phyloP scores from a whole-genome alignment of 2,329 filamentous ascomycete genomes.

The Aspergillus proliferans region DNA sequence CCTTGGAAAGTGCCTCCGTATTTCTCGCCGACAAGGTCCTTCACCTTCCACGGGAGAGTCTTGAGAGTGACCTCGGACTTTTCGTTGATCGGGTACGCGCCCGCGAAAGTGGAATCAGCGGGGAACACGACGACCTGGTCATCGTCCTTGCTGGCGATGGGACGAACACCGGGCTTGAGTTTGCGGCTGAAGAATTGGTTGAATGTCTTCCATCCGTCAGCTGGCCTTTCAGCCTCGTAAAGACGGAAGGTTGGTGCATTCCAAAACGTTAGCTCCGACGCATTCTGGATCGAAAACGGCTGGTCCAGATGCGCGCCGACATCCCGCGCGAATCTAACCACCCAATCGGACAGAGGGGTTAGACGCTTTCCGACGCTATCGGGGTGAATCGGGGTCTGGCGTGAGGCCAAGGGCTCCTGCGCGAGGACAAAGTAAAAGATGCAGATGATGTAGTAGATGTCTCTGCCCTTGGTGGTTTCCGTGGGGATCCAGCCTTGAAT shows the following conservation, averaged over 20 bases:
- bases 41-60: slow-evolving; percentile 19
- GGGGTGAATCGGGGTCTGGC: slow-evolving; percentile 26
- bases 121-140: slow-evolving; percentile 15
- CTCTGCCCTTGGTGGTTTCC: slow-evolving; percentile 28
- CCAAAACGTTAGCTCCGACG: not conserved
- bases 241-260: slow-evolving; percentile 20
- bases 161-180: no score
- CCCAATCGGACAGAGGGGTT: slow-evolving; percentile 33
- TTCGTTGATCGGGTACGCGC: slow-evolving; percentile 14
- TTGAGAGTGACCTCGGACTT: slow-evolving; percentile 2
- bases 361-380: slow-evolving; percentile 21
- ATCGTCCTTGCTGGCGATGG: no score
- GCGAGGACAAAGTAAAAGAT: slow-evolving; percentile 39
- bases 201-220: no score
- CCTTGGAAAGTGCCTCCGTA: no score
- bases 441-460: slow-evolving; percentile 33
- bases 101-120: slow-evolving; percentile 34
- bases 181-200: no score
- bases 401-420: slow-evolving; percentile 23
- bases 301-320: slow-evolving; percentile 33
- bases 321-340: slow-evolving; percentile 34
- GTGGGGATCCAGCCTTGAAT: slow-evolving; percentile 32
- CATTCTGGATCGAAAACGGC: slow-evolving; percentile 24
- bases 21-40: not conserved
- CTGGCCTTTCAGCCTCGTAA: no score